Evolutionary conservation across 1,284 basidiomycete genomes (phyloP).

Genomic region (Rhizopogon parksii): DNA sequence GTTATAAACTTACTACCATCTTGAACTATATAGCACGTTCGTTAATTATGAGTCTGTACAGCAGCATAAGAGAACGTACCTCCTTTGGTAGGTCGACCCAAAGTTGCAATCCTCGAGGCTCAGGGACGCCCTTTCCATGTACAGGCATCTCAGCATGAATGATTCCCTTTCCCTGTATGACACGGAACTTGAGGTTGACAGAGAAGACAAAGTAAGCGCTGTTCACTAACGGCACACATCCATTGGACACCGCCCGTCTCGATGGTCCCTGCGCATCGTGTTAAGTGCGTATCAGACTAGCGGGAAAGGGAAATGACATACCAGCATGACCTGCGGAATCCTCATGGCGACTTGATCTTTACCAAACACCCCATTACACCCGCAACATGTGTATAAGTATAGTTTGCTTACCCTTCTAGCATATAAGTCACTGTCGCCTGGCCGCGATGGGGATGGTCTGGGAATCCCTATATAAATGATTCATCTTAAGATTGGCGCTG

Average conservation of each 20-base stretch:
- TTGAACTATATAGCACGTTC: slow-evolving; percentile 51
- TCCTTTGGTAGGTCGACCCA: slow-evolving; percentile 91
- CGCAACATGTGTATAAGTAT: neutral
- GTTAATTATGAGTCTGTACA: neutral
- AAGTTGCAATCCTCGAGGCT: slow-evolving; percentile 80
- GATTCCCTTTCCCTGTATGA: slow-evolving; percentile 42
- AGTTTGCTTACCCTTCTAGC: slow-evolving; percentile 59
- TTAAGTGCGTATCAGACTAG: neutral
- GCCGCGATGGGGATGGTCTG: slow-evolving; percentile 87
- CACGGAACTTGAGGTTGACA: neutral
- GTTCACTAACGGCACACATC: slow-evolving; percentile 77
- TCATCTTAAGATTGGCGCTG: neutral
- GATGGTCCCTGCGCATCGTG: slow-evolving; percentile 37
- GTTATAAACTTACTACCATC: slow-evolving; percentile 55
- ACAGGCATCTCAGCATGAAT: slow-evolving; percentile 91
- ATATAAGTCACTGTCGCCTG: slow-evolving; percentile 88
- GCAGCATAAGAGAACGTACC: slow-evolving; percentile 26
- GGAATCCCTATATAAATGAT: slow-evolving; percentile 45
- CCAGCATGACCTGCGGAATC: slow-evolving; percentile 89
- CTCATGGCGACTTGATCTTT: slow-evolving; percentile 73
- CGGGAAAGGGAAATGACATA: neutral
- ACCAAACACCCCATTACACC: neutral
- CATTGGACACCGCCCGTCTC: slow-evolving; percentile 86
- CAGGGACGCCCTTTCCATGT: slow-evolving; percentile 56
- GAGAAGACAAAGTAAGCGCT: neutral